Evolutionary conservation across 106 monocot genomes (phyloP), one percentile per base, ranked within the genome.

Genomic region (Hemerocallis citrina): DNA sequence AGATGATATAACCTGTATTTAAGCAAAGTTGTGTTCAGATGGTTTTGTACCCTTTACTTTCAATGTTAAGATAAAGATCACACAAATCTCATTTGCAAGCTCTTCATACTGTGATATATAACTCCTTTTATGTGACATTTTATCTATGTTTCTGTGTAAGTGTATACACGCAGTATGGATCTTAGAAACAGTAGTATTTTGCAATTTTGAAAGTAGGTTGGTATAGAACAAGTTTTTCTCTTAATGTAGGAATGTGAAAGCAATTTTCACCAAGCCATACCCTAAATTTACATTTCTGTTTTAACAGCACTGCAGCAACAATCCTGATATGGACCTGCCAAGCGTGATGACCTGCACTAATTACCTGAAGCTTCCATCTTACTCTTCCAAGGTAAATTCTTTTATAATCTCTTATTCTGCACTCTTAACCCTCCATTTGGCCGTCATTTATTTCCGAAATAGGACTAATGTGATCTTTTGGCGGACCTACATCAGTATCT

Each of bases 271-370:
- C 16, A 15, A 32, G 14, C 23, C 21, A 43, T 61, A 3, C 13
- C 14, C 6, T 55, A 55, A 32, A 0, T 37, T 32, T 31, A n/a
- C 15, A 15, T 7, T 54, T 32, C 7, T 0, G 1, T 24, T 25
- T 35, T 14, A 30, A 41, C 70, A 70, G 70, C 66, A 78, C 58
- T 77, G 75, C 58, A 39, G 52, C 36, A 57, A 34, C 34, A 66
- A 73, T 23, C 57, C 69, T 38, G 90, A 95, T 62, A 56, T 71
- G 64, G 80, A 83, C 49, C 70, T 95, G 66, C 95, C 95, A 22
- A 95, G 95, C 60, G 95, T 90, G 35, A 95, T 90, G 95, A 95
- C 95, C 12, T 95, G 95, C 27, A 81, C 78, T 33, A 95, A 95
- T 75, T 95, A 95, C 72, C 75, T 95, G 35, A 95, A 95, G 68